Evolutionary conservation across 2,329 filamentous ascomycete genomes (phyloP).

Genomic region (Colletotrichum paranaense): DNA sequence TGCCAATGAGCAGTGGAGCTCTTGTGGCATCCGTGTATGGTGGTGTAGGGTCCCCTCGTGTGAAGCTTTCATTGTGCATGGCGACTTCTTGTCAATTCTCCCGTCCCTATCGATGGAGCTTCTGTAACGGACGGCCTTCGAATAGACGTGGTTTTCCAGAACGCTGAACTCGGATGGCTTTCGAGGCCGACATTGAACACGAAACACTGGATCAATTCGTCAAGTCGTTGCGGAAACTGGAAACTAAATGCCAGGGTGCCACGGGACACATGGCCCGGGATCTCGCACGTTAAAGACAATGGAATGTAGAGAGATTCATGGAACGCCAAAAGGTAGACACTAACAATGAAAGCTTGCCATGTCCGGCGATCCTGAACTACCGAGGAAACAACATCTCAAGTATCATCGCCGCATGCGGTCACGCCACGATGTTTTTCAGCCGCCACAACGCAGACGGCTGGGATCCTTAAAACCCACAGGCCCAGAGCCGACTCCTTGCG

Average conservation of each 20-base stretch:
- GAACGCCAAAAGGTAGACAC: not conserved
- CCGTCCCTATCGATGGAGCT: not conserved
- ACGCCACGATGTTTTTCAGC: constrained; percentile 1
- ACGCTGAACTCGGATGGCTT: not conserved
- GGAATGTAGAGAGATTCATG: not conserved
- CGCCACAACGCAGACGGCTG: not conserved
- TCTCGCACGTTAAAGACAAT: not conserved
- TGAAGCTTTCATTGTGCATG: not conserved
- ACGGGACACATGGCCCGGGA: not conserved
- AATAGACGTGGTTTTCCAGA: not conserved
- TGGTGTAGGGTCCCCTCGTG: not conserved
- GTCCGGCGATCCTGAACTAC: not conserved
- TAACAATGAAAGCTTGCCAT: not conserved
- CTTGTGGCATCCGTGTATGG: constrained; percentile 4
- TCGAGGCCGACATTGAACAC: not conserved
- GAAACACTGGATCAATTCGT: not conserved
- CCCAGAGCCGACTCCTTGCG: not conserved
- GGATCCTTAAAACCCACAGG: not conserved
- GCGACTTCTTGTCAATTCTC: not conserved
- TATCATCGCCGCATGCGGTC: constrained; percentile 17
- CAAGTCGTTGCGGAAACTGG: not conserved
- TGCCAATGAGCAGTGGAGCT: constrained; percentile 8
- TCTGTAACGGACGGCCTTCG: not conserved
- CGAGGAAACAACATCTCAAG: not conserved
- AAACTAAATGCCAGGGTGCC: not conserved